Conservation (phyloP, 176 grass and related monocot species). For the Stipa capillata region DNA sequence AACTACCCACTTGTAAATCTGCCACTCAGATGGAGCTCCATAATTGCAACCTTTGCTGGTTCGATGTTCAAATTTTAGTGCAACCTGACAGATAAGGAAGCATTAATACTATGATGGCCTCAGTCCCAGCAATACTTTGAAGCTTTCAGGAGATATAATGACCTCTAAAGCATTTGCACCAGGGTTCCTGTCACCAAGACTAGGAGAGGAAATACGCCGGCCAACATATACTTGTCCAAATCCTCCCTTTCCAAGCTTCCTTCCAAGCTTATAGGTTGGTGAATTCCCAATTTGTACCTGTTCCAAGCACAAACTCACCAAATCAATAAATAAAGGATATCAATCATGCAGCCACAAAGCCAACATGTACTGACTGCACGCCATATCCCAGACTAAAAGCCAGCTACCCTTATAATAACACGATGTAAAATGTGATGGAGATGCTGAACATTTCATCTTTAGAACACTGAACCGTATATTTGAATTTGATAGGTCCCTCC, state of each 20-base stretch:
- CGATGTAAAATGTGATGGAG: background rate
- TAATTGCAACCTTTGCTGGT: conserved; percentile 88
- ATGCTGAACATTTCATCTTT: background rate
- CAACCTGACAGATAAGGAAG: conserved; percentile 53
- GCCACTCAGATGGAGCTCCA: conserved; percentile 94
- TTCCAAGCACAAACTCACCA: conserved; percentile 1
- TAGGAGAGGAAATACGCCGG: conserved; percentile 50
- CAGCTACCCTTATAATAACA: background rate
- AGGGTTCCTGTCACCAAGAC: conserved; percentile 34
- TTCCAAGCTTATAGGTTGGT: conserved; percentile 77
- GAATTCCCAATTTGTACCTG: conserved; percentile 84
- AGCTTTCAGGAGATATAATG: conserved; percentile 23
- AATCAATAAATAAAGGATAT: background rate
- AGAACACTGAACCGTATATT: background rate
- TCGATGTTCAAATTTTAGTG: conserved; percentile 90
- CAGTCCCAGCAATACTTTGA: conserved; percentile 11
- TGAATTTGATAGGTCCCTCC: background rate
- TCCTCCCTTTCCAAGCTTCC: conserved; percentile 94
- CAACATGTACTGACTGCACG: background rate
- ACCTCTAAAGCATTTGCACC: conserved; percentile 83
- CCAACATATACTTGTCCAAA: conserved; percentile 98
- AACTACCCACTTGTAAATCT: conserved; percentile 87
- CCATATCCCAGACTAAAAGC: background rate
- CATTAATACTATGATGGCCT: background rate
- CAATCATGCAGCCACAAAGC: background rate